These are phyloP conservation scores for Blechomonas ayalai DNA, from an alignment of 208 protist genomes.

Conservation along the genomic window DNA sequence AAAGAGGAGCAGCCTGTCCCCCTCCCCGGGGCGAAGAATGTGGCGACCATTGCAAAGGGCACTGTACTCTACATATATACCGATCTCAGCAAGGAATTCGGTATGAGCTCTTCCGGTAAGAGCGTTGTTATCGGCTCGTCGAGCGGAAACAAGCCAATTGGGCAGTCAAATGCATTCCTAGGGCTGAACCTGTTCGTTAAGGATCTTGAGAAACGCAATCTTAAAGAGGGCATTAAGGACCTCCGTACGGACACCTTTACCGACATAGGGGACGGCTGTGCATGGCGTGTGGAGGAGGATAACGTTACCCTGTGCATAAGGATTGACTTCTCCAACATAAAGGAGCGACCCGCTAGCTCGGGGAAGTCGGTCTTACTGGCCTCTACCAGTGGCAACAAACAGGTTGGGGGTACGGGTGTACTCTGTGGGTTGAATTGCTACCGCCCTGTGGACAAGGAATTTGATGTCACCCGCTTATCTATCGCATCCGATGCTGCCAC, in stretches of 20 bases:
- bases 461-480: conserved; percentile 26
- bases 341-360: conserved; percentile 28
- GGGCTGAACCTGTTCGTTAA: conserved; percentile 79
- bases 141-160: conserved; percentile 72
- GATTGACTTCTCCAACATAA: conserved; percentile 42
- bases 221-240: conserved; percentile 19
- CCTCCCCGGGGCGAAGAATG: conserved; percentile 46
- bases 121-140: conserved; percentile 58
- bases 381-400: conserved; percentile 58
- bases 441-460: conserved; percentile 13
- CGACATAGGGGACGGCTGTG: conserved; percentile 32
- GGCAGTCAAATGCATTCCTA: conserved; percentile 55
- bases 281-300: conserved; percentile 41
- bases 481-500: conserved; percentile 4
- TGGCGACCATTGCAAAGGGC: conserved; percentile 22
- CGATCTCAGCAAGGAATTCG: conserved; percentile 55
- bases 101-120: conserved; percentile 54
- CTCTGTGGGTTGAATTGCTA: conserved; percentile 71
- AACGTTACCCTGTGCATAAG: conserved; percentile 41
- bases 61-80: conserved; percentile 41
- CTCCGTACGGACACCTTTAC: conserved; percentile 22
- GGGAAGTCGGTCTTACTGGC: conserved; percentile 71
- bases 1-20: too few species aligned
- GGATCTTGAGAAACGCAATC: conserved; percentile 18
- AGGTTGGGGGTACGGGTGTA: conserved; percentile 53